These are phyloP conservation scores for Aspergillus intermedius DNA, from an alignment of 2,329 filamentous ascomycete species.

Conservation along the genomic window DNA sequence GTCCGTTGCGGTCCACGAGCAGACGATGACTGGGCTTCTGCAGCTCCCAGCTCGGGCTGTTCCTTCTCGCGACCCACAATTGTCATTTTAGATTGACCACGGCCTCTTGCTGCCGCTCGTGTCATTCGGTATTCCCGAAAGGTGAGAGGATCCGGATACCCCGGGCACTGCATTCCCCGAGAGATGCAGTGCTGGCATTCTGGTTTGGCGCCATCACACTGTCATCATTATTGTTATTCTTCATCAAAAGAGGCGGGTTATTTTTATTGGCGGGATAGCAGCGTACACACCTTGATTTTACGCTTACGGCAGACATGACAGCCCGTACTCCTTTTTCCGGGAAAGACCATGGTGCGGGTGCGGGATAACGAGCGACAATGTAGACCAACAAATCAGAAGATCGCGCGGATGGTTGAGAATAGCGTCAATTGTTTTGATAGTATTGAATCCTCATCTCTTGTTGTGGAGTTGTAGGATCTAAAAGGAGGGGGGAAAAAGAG, in stretches of 20 bases:
- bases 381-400: no score
- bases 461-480: no score
- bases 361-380: no score
- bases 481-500: no score
- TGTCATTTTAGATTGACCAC: neutral
- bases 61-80: neutral
- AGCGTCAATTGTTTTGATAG: no score
- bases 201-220: neutral
- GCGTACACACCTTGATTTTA: neutral
- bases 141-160: neutral
- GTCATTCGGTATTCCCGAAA: neutral
- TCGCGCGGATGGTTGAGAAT: no score
- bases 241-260: neutral
- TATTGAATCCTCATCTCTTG: no score
- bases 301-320: neutral
- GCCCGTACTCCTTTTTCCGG: neutral
- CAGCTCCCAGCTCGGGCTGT: neutral
- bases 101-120: neutral
- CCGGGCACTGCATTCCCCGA: neutral
- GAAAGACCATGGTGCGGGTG: conserved; percentile 29
- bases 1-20: neutral
- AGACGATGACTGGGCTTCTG: neutral
- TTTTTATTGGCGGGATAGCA: neutral
- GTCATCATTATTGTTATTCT: neutral
- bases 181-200: neutral